These are phyloP conservation scores for Clitopilus passeckerianus DNA, from an alignment of 768 basidiomycete species.

Conservation along the genomic window DNA sequence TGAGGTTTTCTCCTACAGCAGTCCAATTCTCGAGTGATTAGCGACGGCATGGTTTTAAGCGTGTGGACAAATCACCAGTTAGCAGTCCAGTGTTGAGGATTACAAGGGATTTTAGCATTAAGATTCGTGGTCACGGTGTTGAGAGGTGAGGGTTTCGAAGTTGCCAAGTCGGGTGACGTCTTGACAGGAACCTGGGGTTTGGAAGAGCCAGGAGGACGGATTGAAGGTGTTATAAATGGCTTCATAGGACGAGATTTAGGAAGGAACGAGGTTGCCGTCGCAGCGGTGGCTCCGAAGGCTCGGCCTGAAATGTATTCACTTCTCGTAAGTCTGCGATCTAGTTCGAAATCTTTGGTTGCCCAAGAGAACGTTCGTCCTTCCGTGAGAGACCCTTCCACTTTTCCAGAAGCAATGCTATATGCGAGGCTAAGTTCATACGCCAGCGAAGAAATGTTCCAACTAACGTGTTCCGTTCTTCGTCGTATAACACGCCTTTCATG, in stretches of 20 bases:
- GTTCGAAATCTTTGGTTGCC: conserved; percentile 57
- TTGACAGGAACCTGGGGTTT: not conserved
- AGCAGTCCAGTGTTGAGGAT: conserved; percentile 49
- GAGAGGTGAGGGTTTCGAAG: not conserved
- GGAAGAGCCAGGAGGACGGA: not conserved
- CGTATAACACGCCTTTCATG: conserved; percentile 46
- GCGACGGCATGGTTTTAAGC: not conserved
- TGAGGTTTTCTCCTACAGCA: conserved; percentile 64
- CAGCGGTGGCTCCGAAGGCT: conserved; percentile 41
- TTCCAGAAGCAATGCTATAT: conserved; percentile 50
- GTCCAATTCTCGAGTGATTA: conserved; percentile 1
- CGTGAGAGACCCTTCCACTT: conserved; percentile 31
- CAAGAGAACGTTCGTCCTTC: conserved; percentile 32
- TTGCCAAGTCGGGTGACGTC: not conserved
- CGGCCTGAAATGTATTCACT: conserved; percentile 59
- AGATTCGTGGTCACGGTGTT: no score
- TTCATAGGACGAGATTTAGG: not conserved
- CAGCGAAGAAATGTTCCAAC: conserved; percentile 13
- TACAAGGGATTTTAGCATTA: conserved; percentile 29
- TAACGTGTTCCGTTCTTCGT: conserved; percentile 63
- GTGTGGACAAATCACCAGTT: conserved; percentile 48
- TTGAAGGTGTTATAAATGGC: not conserved
- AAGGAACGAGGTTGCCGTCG: not conserved
- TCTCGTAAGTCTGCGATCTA: conserved; percentile 52
- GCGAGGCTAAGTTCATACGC: conserved; percentile 1